Conservation (phyloP, 179 eudicot genomes). For the Silene noctiflora region DNA sequence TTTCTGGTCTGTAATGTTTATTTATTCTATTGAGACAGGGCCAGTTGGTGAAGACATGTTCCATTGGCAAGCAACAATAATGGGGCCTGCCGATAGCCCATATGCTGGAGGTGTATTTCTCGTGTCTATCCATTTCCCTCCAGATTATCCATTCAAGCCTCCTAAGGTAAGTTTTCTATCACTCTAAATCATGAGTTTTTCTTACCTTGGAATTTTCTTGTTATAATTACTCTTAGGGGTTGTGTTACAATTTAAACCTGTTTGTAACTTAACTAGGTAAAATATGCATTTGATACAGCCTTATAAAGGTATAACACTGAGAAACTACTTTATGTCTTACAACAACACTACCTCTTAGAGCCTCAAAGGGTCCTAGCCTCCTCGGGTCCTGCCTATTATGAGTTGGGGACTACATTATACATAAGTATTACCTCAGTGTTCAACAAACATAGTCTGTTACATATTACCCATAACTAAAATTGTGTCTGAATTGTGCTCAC, state of each 20-base stretch:
- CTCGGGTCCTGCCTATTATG: no score
- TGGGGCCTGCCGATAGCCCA: conserved; percentile 42
- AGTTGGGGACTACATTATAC: no score
- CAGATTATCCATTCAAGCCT: conserved; percentile 42
- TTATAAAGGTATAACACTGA: no score
- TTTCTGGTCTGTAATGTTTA: background rate
- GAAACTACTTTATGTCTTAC: no score
- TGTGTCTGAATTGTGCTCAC: background rate
- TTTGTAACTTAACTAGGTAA: background rate
- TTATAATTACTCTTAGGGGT: background rate
- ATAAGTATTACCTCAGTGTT: background rate
- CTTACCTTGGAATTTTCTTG: background rate
- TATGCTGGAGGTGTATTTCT: conserved; percentile 40
- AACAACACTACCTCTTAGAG: no score
- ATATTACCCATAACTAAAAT: background rate
- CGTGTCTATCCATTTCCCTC: conserved; percentile 38
- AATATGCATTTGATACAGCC: no score
- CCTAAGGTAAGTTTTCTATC: conserved; percentile 30
- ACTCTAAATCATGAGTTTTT: no score
- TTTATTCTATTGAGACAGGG: conserved; percentile 14
- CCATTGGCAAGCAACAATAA: conserved; percentile 44
- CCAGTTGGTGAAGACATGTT: conserved; percentile 42
- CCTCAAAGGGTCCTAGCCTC: no score
- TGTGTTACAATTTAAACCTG: background rate
- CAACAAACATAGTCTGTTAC: background rate